phyloP scores from a whole-genome alignment of 306 rosid genomes.

The Quercus wislizeni region DNA sequence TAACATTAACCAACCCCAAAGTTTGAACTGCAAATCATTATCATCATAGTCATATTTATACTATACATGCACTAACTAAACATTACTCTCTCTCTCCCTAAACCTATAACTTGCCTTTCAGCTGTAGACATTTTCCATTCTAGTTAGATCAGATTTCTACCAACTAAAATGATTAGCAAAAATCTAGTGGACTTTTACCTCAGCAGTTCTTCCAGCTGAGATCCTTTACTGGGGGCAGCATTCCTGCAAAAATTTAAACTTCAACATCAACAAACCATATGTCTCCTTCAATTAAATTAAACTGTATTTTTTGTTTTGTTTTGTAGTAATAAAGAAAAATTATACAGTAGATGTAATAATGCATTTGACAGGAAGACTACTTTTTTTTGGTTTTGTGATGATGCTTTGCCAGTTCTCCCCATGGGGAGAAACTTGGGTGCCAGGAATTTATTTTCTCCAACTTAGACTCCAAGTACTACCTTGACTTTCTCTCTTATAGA shows the following conservation, averaged over 20 bases:
- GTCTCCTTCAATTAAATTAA: not conserved
- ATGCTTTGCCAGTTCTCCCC: too few relatives aligned
- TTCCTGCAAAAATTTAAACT: conserved; percentile 53
- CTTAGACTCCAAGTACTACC: not conserved
- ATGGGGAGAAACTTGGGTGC: not conserved
- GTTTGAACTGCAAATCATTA: not conserved
- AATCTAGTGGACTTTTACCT: conserved; percentile 46
- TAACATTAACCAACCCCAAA: not conserved
- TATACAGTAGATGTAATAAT: not conserved
- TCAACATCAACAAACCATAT: conserved; percentile 3
- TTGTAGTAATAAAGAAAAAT: not conserved
- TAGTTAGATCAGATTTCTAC: conserved; percentile 9
- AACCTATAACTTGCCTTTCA: not conserved
- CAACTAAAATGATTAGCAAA: conserved; percentile 4
- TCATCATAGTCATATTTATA: not conserved
- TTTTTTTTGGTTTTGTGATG: not conserved
- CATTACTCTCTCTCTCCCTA: not conserved
- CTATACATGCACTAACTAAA: not conserved
- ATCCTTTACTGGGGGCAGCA: conserved; percentile 36
- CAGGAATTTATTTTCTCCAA: not conserved
- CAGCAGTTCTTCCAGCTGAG: conserved; percentile 69
- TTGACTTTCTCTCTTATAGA: not conserved
- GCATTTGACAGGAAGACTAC: conserved; percentile 3
- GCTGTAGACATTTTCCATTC: not conserved
- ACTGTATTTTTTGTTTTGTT: not conserved